A percentile compares a stretch with the other conserved stretches of the same genome.
These are phyloP conservation scores for Epichloe sp. DNA, from an alignment of 2,329 filamentous ascomycete genomes.

Conservation along the genomic window DNA sequence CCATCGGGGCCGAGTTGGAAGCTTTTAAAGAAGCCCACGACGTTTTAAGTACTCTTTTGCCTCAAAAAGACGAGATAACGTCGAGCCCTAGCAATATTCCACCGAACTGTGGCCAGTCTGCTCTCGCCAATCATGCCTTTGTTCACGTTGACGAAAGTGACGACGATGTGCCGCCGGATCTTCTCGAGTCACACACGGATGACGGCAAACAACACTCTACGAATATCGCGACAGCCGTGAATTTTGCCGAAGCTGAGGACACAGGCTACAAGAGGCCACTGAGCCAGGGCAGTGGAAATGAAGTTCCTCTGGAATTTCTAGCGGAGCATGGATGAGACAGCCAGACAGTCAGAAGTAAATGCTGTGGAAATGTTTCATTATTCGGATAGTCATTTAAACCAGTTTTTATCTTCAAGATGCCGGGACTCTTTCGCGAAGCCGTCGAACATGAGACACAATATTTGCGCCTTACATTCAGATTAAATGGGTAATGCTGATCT, in stretches of 20 bases:
- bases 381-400: too few relatives aligned
- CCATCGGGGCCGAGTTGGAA: slow-evolving; percentile 61
- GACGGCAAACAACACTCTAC: slow-evolving; percentile 9
- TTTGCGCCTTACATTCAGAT: too few relatives aligned
- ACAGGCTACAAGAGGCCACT: slow-evolving; percentile 8
- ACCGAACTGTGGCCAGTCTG: background rate
- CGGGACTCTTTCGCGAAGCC: too few relatives aligned
- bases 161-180: slow-evolving; percentile 10
- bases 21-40: slow-evolving; percentile 48
- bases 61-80: background rate
- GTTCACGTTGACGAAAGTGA: slow-evolving; percentile 9
- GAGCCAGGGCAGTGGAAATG: slow-evolving; percentile 29
- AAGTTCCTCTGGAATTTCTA: slow-evolving; percentile 39
- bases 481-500: too few relatives aligned
- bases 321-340: slow-evolving; percentile 25
- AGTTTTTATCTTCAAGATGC: too few relatives aligned
- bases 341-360: background rate
- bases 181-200: slow-evolving; percentile 21
- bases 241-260: background rate
- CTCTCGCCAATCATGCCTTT: background rate
- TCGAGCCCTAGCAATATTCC: background rate
- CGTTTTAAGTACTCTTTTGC: slow-evolving; percentile 28
- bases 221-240: too few relatives aligned
- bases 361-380: too few relatives aligned
- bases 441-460: too few relatives aligned